Conservation (phyloP, 148 eudicot genomes). For the Beta vulgaris region DNA sequence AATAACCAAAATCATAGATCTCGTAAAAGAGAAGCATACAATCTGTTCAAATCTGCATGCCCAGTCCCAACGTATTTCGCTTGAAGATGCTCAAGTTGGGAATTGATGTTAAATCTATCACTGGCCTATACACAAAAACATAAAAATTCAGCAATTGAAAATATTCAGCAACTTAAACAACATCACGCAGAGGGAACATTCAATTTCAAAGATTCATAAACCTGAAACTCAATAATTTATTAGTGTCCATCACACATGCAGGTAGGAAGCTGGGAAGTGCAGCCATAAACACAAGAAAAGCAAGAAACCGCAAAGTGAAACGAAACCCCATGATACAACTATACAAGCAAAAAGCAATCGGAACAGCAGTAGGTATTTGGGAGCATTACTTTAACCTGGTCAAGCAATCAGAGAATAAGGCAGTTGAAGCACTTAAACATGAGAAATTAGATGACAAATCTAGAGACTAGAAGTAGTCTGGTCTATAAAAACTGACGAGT, state of each 20-base stretch:
- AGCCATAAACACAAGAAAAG: not conserved
- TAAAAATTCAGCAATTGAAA: not conserved
- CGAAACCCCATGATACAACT: not conserved
- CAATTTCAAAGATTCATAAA: not conserved
- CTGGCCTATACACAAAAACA: slow-evolving; percentile 60
- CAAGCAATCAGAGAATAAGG: not conserved
- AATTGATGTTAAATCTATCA: slow-evolving; percentile 94
- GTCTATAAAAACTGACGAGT: not conserved
- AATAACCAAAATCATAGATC: not conserved
- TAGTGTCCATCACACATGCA: not conserved
- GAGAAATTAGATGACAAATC: not conserved
- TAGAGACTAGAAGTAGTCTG: not conserved
- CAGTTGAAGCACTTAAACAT: not conserved
- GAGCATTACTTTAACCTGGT: not conserved
- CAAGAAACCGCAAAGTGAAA: not conserved
- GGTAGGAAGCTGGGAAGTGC: not conserved
- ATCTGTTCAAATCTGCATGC: slow-evolving; percentile 89
- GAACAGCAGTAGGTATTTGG: not conserved
- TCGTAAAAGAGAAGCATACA: slow-evolving; percentile 39
- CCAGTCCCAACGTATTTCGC: slow-evolving; percentile 97
- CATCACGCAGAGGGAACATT: not conserved
- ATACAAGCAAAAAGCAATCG: not conserved
- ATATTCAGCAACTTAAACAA: not conserved
- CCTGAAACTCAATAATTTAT: not conserved
- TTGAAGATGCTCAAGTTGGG: slow-evolving; percentile 97